Base-by-base conservation (phyloP, 257 asterid genomes). In the Ehretia macrophylla region DNA sequence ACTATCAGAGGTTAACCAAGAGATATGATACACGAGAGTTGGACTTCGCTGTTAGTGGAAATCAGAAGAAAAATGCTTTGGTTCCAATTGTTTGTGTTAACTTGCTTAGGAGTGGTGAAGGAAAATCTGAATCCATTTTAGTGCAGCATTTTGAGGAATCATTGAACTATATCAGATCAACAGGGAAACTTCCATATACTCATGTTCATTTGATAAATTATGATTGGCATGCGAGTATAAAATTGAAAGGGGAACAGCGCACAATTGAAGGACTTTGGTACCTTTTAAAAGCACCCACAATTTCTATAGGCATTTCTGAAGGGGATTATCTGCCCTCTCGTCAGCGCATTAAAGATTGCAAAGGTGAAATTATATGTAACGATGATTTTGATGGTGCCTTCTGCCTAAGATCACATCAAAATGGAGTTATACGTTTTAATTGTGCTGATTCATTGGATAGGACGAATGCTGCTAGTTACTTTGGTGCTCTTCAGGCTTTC, bases 371-470 rank as follows among this genome's bases (percentile, higher is more conserved):
- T 21, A 86, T 86, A 67, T 86, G 47, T 71, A 88, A 63, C 50
- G 89, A 88, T 68, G 94, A 83, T 74, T 78, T 79, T 66, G 89
- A 75, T 68, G 99, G 99, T 61, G 97, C 93, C 40, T 92, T 92
- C 82, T 92, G 99, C 84, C 67, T 92, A 81, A 82, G 99, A 73
- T 82, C 95, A 48, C 99, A 92, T 77, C 99, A 92, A 75, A 92
- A 92, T 77, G 99, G 99, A 66, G 96, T 88, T 50, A 74, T 92
- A 77, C 99, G 99, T 65, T 92, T 78, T 80, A 92, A 92, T 71
- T 92, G 99, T 74, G 99, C 99, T 8, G 99, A 92, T 79, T 92
- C 99, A 40, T 77, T 92, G 76, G 99, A 92, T 74, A 86, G 99
- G 77, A 92, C 99, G 65, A 92, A 92, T 77, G 99, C 99, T 64